Evolutionary conservation across 192 early-diverging fungal genomes (phyloP).

Genomic region (Fimicolochytrium jonesii): DNA sequence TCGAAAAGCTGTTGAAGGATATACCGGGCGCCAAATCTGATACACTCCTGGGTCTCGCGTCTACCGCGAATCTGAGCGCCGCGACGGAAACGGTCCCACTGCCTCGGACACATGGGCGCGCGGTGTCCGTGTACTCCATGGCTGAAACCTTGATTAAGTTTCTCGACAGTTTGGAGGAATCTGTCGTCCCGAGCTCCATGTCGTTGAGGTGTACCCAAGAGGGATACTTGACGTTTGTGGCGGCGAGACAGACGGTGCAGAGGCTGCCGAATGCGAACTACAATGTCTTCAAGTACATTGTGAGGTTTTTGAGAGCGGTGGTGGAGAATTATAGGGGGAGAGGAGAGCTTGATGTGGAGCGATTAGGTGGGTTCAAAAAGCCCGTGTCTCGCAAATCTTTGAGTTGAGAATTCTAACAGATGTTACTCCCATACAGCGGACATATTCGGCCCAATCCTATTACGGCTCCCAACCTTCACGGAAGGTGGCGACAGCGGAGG

Average conservation of each 20-base stretch:
- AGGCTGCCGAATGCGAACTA: constrained; percentile 62
- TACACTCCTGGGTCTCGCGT: constrained; percentile 23
- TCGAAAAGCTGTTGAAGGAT: constrained; percentile 18
- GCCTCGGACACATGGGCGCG: constrained; percentile 37
- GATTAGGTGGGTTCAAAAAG: constrained; percentile 43
- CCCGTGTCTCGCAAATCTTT: no score
- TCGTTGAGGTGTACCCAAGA: constrained; percentile 63
- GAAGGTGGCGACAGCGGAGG: not conserved
- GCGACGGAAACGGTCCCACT: not conserved
- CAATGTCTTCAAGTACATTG: constrained; percentile 76
- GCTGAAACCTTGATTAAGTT: constrained; percentile 67
- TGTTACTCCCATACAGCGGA: constrained; percentile 22
- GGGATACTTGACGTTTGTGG: constrained; percentile 32
- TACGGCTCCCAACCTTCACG: constrained; percentile 27
- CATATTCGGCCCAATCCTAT: constrained; percentile 34
- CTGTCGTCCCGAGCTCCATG: constrained; percentile 64
- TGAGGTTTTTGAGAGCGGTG: constrained; percentile 71
- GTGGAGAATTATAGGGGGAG: constrained; percentile 39
- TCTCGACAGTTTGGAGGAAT: constrained; percentile 65
- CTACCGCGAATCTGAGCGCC: not conserved
- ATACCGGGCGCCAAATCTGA: constrained; percentile 10
- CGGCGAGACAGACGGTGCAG: constrained; percentile 46
- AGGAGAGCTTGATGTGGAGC: constrained; percentile 24
- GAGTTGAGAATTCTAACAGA: not conserved
- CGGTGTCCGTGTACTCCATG: constrained; percentile 65